Evolutionary conservation across 331 rosid species (phyloP).

Genomic region (Spiraea crenata): DNA sequence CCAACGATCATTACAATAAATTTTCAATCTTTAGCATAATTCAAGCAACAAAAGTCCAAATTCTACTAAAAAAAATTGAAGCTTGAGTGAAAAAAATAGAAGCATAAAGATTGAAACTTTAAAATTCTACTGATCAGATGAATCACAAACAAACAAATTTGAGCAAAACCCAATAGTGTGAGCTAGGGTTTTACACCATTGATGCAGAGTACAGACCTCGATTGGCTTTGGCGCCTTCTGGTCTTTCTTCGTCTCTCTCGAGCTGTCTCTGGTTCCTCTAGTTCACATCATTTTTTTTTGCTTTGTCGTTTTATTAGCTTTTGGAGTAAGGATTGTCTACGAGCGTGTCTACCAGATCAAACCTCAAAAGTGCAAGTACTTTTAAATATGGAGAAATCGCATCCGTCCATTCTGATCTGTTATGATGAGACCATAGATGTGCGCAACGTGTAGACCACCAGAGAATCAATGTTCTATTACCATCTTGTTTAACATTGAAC

Average conservation of each 20-base stretch:
- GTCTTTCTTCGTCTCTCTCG: background rate
- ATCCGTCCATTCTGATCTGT: background rate
- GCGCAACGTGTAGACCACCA: constrained; percentile 18
- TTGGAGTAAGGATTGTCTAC: background rate
- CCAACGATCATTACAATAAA: constrained; percentile 5
- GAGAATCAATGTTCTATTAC: too few relatives aligned
- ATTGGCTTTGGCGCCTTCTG: background rate
- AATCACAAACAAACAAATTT: background rate
- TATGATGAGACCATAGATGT: background rate
- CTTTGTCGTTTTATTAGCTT: constrained; percentile 7
- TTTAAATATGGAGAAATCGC: background rate
- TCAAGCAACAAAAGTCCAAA: background rate
- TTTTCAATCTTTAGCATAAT: background rate
- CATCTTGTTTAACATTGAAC: too few relatives aligned
- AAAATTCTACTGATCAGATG: background rate
- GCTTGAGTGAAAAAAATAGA: background rate
- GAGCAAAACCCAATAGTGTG: background rate
- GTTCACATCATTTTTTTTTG: background rate
- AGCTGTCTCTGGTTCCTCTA: background rate
- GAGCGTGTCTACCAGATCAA: background rate
- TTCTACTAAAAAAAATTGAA: background rate
- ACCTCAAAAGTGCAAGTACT: background rate
- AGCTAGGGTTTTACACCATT: constrained; percentile 10
- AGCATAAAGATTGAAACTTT: constrained; percentile 21
- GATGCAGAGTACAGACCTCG: constrained; percentile 17